These are phyloP conservation scores for Macrophomina pseudophaseolina DNA, from an alignment of 2,329 filamentous ascomycete genomes.

Conservation along the genomic window DNA sequence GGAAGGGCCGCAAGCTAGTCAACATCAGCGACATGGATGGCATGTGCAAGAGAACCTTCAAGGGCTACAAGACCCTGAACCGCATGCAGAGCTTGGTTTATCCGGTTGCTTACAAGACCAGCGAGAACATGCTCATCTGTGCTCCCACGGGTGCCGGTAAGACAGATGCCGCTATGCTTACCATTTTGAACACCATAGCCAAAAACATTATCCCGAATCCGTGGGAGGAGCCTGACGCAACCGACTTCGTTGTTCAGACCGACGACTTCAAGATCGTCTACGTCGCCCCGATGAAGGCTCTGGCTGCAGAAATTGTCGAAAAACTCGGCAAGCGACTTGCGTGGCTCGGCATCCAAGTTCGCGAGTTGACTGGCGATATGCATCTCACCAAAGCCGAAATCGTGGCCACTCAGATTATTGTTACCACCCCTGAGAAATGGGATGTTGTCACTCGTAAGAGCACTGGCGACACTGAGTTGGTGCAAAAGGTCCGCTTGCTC, in stretches of 20 bases:
- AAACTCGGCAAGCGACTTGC: conserved; percentile 90
- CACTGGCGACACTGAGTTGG: conserved; percentile 94
- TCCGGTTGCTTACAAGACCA: conserved; percentile 92
- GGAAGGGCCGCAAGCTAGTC: conserved; percentile 74
- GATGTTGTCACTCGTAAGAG: conserved; percentile 97
- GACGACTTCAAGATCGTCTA: conserved; percentile 99
- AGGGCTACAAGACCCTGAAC: conserved; percentile 90
- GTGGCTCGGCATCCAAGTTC: conserved; percentile 90
- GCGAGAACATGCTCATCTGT: conserved; percentile 98
- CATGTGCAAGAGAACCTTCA: conserved; percentile 88
- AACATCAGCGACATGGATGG: conserved; percentile 84
- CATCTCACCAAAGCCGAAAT: conserved; percentile 97
- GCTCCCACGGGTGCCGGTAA: conserved; percentile 98
- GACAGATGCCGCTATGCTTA: conserved; percentile 97
- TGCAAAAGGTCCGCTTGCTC: conserved; percentile 92
- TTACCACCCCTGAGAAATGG: conserved; percentile 99
- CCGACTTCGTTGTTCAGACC: conserved; percentile 79
- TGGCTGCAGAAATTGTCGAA: conserved; percentile 94
- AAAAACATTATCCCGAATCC: conserved; percentile 85
- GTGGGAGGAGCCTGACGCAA: conserved; percentile 71
- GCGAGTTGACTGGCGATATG: conserved; percentile 98
- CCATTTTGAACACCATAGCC: conserved; percentile 86
- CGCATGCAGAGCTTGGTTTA: conserved; percentile 98
- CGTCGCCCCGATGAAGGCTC: conserved; percentile 97
- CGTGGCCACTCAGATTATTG: conserved; percentile 93